These are phyloP conservation scores for Tuber brumale DNA, from an alignment of 495 filamentous ascomycete genomes.

Conservation along the genomic window DNA sequence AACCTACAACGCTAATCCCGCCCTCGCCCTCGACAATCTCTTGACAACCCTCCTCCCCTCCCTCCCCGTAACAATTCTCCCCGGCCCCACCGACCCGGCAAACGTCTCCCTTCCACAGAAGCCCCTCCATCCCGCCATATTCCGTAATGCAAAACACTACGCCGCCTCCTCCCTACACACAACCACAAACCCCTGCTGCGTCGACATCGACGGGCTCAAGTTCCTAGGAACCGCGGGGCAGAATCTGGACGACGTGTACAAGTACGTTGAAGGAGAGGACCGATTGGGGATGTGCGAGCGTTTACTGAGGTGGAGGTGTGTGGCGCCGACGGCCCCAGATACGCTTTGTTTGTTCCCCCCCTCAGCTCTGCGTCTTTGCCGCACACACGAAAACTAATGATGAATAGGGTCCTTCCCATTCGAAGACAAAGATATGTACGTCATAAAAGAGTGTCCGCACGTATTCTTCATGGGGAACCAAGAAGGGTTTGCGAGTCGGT, in stretches of 20 bases:
- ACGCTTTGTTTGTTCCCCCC: constrained; percentile 68
- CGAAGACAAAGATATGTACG: constrained; percentile 81
- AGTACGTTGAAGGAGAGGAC: constrained; percentile 72
- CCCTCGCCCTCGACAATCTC: constrained; percentile 74
- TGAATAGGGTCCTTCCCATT: constrained; percentile 87
- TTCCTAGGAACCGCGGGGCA: constrained; percentile 81
- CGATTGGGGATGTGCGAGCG: constrained; percentile 81
- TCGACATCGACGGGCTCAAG: constrained; percentile 77
- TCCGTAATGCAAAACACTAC: constrained; percentile 66
- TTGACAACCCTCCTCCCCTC: constrained; percentile 71
- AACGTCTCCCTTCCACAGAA: constrained; percentile 62
- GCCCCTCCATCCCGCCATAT: constrained; percentile 57
- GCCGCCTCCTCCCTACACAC: constrained; percentile 62
- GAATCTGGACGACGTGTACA: constrained; percentile 86
- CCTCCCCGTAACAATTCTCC: constrained; percentile 72
- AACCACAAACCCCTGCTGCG: constrained; percentile 91
- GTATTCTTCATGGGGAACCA: constrained; percentile 88
- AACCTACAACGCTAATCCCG: constrained; percentile 76
- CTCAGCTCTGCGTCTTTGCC: not conserved
- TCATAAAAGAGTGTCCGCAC: constrained; percentile 76
- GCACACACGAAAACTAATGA: constrained; percentile 2
- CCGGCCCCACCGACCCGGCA: constrained; percentile 68
- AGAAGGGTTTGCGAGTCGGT: constrained; percentile 66
- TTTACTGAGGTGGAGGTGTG: constrained; percentile 82
- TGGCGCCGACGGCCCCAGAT: constrained; percentile 92